These are phyloP conservation scores for Neurospora sp. DNA, from an alignment of 495 filamentous ascomycete species.

Conservation along the genomic window DNA sequence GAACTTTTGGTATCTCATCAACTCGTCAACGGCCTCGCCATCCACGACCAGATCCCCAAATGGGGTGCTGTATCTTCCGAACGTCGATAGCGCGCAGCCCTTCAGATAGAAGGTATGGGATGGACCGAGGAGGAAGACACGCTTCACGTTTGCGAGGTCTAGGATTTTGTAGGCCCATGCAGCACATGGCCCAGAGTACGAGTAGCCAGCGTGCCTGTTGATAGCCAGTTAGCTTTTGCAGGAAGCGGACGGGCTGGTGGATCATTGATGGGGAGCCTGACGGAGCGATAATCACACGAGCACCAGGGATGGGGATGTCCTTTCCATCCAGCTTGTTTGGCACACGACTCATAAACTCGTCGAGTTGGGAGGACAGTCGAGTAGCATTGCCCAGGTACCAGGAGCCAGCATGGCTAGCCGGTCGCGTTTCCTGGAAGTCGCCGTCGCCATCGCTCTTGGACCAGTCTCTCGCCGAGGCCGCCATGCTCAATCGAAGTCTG, in stretches of 20 bases:
- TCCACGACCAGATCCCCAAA: constrained; percentile 75
- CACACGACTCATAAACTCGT: constrained; percentile 68
- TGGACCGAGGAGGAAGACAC: constrained; percentile 88
- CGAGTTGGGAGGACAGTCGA: constrained; percentile 60
- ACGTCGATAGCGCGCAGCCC: constrained; percentile 66
- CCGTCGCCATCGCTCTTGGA: background rate
- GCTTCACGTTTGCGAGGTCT: constrained; percentile 71
- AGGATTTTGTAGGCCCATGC: constrained; percentile 91
- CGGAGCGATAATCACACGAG: constrained; percentile 91
- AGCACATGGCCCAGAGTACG: constrained; percentile 88
- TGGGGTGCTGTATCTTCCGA: constrained; percentile 72
- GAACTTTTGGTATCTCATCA: constrained; percentile 56
- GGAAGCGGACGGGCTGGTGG: background rate
- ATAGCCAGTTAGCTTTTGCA: background rate
- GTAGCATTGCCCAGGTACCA: constrained; percentile 68
- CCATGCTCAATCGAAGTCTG: background rate
- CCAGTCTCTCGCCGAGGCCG: background rate
- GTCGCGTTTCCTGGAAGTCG: constrained; percentile 34
- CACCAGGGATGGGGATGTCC: constrained; percentile 60
- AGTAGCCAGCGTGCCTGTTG: constrained; percentile 84
- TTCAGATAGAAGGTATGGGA: constrained; percentile 81
- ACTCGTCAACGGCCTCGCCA: constrained; percentile 48
- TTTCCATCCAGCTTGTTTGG: constrained; percentile 50
- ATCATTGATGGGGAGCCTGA: constrained; percentile 40
- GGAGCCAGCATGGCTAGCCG: constrained; percentile 49